A percentile compares a stretch with the other conserved stretches of the same genome.
Evolutionary conservation across 2,329 filamentous ascomycete species (phyloP).

Genomic region (Cladosporium oxysporum): DNA sequence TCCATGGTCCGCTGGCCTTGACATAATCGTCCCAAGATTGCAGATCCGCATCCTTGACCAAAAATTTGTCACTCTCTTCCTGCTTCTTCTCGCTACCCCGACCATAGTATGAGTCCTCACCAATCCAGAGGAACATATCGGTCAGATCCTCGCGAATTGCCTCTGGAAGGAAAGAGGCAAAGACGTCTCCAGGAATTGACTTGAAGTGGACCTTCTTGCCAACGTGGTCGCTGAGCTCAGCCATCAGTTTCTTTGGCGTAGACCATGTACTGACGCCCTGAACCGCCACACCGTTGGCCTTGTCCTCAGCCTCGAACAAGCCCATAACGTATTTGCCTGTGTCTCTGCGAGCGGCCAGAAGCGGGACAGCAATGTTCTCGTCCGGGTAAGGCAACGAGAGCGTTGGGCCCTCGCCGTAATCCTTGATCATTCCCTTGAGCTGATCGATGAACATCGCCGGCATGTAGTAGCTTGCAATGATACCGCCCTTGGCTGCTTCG

Average conservation of each 20-base stretch:
- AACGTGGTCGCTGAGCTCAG: constrained; percentile 25
- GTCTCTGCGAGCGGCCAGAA: constrained; percentile 32
- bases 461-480: constrained; percentile 31
- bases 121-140: constrained; percentile 34
- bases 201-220: constrained; percentile 32
- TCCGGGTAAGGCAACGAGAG: constrained; percentile 30
- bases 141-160: constrained; percentile 31
- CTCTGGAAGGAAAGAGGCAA: constrained; percentile 29
- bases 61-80: constrained; percentile 29
- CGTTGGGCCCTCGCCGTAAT: constrained; percentile 26
- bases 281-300: constrained; percentile 30
- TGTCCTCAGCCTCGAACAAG: constrained; percentile 30
- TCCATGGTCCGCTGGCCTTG: constrained; percentile 25
- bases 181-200: constrained; percentile 30
- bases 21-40: constrained; percentile 26
- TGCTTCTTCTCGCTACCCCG: constrained; percentile 32
- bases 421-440: constrained; percentile 24
- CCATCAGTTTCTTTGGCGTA: constrained; percentile 32
- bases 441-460: constrained; percentile 30
- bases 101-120: constrained; percentile 33
- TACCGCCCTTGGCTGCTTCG: constrained; percentile 31
- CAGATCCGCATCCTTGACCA: constrained; percentile 28
- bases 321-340: constrained; percentile 35
- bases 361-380: constrained; percentile 30
- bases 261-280: constrained; percentile 33